Percentiles rank a stretch among this genome's conserved stretches.
phyloP scores from a whole-genome alignment of 768 basidiomycete species.

The Suillus weaverae region DNA sequence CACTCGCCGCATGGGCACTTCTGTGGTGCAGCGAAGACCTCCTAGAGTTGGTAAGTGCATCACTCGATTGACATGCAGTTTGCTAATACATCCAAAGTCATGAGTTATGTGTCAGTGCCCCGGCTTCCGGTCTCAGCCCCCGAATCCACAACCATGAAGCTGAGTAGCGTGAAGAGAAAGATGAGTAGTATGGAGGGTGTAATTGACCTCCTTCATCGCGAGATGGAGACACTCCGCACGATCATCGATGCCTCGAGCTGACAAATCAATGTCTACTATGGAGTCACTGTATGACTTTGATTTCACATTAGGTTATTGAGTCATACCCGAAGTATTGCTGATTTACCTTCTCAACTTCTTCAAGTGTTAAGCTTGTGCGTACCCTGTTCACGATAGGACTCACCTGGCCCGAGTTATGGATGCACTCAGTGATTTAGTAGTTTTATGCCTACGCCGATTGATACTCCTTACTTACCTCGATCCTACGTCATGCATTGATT shows the following conservation, averaged over 20 bases:
- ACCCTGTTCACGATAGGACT: neutral
- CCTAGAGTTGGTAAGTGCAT: neutral
- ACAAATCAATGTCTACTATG: neutral
- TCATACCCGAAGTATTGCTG: neutral
- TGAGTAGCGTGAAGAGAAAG: neutral
- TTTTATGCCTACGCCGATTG: neutral
- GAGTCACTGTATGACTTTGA: neutral
- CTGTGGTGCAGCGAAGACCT: neutral
- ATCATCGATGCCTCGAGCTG: neutral
- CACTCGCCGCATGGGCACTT: neutral
- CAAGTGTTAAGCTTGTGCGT: neutral
- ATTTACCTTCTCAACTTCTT: neutral
- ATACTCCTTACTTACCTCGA: neutral
- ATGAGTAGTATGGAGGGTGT: neutral
- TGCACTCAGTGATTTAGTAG: neutral
- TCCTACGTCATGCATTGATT: neutral
- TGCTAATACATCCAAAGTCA: neutral
- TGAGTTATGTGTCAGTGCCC: slow-evolving; percentile 2
- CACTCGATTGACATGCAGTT: neutral
- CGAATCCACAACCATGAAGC: neutral
- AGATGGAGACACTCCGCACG: neutral
- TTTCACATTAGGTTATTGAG: neutral
- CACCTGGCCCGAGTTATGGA: neutral
- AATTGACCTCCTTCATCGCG: neutral
- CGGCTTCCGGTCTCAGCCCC: neutral